Evolutionary conservation across 2,329 filamentous ascomycete species (phyloP).

Genomic region (Alternaria metachromatica): DNA sequence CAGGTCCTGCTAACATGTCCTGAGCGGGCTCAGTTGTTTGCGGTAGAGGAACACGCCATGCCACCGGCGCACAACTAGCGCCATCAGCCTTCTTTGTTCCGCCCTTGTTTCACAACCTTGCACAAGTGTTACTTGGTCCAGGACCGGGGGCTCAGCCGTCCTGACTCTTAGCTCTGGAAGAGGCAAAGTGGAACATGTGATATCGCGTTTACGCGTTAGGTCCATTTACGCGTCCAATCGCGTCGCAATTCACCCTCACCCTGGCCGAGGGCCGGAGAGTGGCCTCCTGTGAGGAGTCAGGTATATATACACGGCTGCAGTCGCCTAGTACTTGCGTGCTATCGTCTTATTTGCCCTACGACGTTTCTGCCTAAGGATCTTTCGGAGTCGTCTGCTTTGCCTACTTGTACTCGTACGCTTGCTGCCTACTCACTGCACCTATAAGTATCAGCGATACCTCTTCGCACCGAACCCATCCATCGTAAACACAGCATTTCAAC

Average conservation of each 20-base stretch:
- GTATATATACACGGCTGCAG: slow-evolving; percentile 43
- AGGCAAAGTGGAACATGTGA: slow-evolving; percentile 43
- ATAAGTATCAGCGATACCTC: slow-evolving; percentile 38
- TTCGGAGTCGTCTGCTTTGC: slow-evolving; percentile 28
- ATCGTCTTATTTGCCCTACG: slow-evolving; percentile 32
- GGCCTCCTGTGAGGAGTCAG: slow-evolving; percentile 38
- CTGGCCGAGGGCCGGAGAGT: slow-evolving; percentile 37
- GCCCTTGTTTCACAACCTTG: slow-evolving; percentile 41
- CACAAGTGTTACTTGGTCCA: slow-evolving; percentile 31
- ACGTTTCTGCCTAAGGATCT: slow-evolving; percentile 43
- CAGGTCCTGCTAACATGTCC: not conserved
- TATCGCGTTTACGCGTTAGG: slow-evolving; percentile 44
- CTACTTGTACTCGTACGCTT: slow-evolving; percentile 31
- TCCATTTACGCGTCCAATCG: slow-evolving; percentile 45
- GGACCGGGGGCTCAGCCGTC: slow-evolving; percentile 26
- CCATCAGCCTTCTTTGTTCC: slow-evolving; percentile 31
- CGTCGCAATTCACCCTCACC: slow-evolving; percentile 33
- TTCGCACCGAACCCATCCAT: slow-evolving; percentile 15
- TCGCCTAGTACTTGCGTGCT: slow-evolving; percentile 33
- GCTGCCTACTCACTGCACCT: slow-evolving; percentile 38
- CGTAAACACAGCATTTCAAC: not conserved
- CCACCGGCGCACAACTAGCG: slow-evolving; percentile 15
- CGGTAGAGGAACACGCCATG: slow-evolving; percentile 8
- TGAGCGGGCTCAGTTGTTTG: slow-evolving; percentile 10
- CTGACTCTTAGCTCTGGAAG: slow-evolving; percentile 36